phyloP scores from a whole-genome alignment of 176 grass and related monocot genomes.

The Oryza meyeriana region DNA sequence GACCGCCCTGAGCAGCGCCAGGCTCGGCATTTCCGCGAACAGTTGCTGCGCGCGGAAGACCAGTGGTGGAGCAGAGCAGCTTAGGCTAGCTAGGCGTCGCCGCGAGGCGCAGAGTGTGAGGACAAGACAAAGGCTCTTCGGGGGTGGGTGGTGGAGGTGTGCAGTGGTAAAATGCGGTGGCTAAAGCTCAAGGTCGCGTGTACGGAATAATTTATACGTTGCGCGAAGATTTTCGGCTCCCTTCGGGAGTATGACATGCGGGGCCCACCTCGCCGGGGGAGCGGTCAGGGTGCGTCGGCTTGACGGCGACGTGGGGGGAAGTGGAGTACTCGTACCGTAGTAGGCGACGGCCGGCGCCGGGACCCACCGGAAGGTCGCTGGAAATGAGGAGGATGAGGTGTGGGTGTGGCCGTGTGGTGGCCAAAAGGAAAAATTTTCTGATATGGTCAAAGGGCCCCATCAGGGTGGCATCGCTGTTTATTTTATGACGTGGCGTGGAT shows the following conservation, averaged over 20 bases:
- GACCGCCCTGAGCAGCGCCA: neutral
- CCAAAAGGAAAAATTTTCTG: neutral
- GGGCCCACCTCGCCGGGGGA: neutral
- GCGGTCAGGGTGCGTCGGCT: neutral
- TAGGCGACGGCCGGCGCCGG: neutral
- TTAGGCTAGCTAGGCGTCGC: too few relatives aligned
- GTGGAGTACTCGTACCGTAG: neutral
- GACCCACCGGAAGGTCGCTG: constrained; percentile 9
- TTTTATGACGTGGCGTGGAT: neutral
- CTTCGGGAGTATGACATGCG: neutral
- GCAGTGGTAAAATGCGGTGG: constrained; percentile 18
- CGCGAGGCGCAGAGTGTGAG: neutral
- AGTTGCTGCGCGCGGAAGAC: neutral
- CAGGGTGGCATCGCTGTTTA: neutral
- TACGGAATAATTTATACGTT: neutral
- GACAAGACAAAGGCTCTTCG: neutral
- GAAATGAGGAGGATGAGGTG: neutral
- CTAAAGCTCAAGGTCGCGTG: constrained; percentile 1
- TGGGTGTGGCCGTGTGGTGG: neutral
- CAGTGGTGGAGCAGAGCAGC: neutral
- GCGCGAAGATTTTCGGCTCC: neutral
- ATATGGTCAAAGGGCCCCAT: neutral
- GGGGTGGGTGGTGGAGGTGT: neutral
- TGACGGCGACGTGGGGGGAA: neutral
- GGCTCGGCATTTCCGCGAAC: constrained; percentile 34